Percentiles rank a stretch among this genome's conserved stretches.
These are phyloP conservation scores for Penicillium simplicissimum DNA, from an alignment of 495 filamentous ascomycete species.

Conservation along the genomic window DNA sequence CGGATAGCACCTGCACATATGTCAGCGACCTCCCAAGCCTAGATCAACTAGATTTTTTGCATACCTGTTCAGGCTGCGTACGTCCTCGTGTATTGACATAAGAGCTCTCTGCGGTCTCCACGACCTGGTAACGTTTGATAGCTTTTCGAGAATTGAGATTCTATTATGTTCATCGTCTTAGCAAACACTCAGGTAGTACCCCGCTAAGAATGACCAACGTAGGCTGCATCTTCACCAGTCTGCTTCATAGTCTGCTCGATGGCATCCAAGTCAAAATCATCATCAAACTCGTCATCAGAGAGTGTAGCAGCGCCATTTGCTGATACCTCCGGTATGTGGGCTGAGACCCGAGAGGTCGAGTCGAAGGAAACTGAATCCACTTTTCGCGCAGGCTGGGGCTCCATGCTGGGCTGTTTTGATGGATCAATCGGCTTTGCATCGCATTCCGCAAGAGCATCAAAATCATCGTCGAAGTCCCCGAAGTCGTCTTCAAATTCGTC, in stretches of 20 bases:
- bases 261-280: slow-evolving; percentile 46
- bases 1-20: slow-evolving; percentile 63
- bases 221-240: slow-evolving; percentile 32
- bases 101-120: slow-evolving; percentile 63
- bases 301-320: slow-evolving; percentile 14
- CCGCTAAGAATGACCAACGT: slow-evolving; percentile 49
- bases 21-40: slow-evolving; percentile 26
- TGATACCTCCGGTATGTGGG: not conserved
- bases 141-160: slow-evolving; percentile 58
- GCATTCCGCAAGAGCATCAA: slow-evolving; percentile 43
- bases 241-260: slow-evolving; percentile 46
- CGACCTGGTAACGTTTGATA: slow-evolving; percentile 82
- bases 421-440: slow-evolving; percentile 49
- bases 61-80: slow-evolving; percentile 69
- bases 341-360: not conserved
- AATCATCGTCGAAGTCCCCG: slow-evolving; percentile 56
- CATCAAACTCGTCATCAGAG: slow-evolving; percentile 48
- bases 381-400: slow-evolving; percentile 9
- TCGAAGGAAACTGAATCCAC: slow-evolving; percentile 2
- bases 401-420: slow-evolving; percentile 14
- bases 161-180: slow-evolving; percentile 48
- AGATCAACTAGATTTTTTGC: slow-evolving; percentile 2
- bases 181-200: slow-evolving; percentile 39
- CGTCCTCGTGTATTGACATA: slow-evolving; percentile 64
- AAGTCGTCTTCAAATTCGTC: slow-evolving; percentile 70